Evolutionary conservation across 2,329 filamentous ascomycete species (phyloP).

Genomic region (Capronia americana): DNA sequence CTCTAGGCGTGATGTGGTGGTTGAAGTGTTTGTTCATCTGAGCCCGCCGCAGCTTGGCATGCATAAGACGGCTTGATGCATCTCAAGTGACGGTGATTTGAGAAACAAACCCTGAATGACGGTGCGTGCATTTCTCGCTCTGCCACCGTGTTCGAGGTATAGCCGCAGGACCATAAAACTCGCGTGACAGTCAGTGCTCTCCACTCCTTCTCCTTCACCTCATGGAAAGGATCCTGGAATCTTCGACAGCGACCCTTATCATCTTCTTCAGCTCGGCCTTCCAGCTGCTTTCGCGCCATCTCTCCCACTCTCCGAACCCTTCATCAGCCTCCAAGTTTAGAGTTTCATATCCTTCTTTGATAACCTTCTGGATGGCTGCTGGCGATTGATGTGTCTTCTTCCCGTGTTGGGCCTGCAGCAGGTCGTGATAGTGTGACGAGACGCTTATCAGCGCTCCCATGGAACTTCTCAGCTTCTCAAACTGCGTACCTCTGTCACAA

Average conservation of each 20-base stretch:
- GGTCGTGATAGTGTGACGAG: slow-evolving; percentile 82
- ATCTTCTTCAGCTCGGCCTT: slow-evolving; percentile 85
- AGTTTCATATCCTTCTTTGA: slow-evolving; percentile 96
- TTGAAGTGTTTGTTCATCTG: not conserved
- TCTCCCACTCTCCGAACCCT: slow-evolving; percentile 83
- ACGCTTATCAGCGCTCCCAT: slow-evolving; percentile 82
- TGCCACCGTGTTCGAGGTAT: not conserved
- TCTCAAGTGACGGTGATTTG: not conserved
- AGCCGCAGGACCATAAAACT: not conserved
- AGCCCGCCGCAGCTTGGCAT: not conserved
- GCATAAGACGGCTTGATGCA: not conserved
- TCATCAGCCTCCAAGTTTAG: slow-evolving; percentile 88
- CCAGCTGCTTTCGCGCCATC: slow-evolving; percentile 78
- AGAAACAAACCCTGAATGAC: not conserved
- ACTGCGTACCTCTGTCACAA: slow-evolving; percentile 28
- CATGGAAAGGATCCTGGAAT: slow-evolving; percentile 57
- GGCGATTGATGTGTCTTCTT: slow-evolving; percentile 72
- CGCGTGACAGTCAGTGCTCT: not conserved
- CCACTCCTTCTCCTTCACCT: slow-evolving; percentile 17
- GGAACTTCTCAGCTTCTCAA: slow-evolving; percentile 61
- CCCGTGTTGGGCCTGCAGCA: slow-evolving; percentile 64
- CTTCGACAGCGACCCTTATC: slow-evolving; percentile 77
- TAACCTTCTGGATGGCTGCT: slow-evolving; percentile 82
- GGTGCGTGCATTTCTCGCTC: not conserved
- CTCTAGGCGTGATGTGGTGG: not conserved